A percentile compares a stretch with the other conserved stretches of the same genome.
Evolutionary conservation across 2,329 filamentous ascomycete species (phyloP).

Genomic region (Purpureocillium takamizusanense): DNA sequence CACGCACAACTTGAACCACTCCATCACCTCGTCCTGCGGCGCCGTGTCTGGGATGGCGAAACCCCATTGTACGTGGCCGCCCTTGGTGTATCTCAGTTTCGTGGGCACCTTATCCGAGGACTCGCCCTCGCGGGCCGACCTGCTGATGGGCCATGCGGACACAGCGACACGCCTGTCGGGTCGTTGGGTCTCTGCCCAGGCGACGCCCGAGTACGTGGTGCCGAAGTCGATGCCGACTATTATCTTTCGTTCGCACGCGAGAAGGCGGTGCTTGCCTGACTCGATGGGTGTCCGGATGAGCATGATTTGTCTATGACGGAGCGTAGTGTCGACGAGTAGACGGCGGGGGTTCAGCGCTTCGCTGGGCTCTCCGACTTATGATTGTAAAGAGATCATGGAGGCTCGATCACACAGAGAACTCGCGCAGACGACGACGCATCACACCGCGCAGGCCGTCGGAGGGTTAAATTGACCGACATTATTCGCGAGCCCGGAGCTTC

Average conservation of each 20-base stretch:
- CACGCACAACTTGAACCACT: slow-evolving; percentile 41
- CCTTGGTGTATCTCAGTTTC: slow-evolving; percentile 27
- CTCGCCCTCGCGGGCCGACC: slow-evolving; percentile 22
- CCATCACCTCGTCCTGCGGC: slow-evolving; percentile 25
- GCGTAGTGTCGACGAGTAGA: no score
- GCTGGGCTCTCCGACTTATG: no score
- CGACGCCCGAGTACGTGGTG: slow-evolving; percentile 43
- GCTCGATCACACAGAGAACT: no score
- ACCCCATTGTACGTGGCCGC: slow-evolving; percentile 32
- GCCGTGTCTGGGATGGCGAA: slow-evolving; percentile 31
- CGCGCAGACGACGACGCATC: no score
- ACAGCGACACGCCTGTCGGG: slow-evolving; percentile 26
- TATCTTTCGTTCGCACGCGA: slow-evolving; percentile 25
- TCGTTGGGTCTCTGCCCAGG: slow-evolving; percentile 34
- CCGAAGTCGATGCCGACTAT: slow-evolving; percentile 44
- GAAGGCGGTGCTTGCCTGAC: no score
- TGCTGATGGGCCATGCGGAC: slow-evolving; percentile 32
- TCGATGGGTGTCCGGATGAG: no score
- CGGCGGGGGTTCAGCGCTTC: no score
- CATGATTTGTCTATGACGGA: no score
- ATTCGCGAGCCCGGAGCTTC: no score
- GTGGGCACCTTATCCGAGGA: slow-evolving; percentile 37
- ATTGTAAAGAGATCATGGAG: no score
- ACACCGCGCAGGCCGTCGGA: no score
- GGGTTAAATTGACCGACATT: no score